Conservation (phyloP, 2,329 filamentous ascomycete species). For the Neoarthrinium moseri region DNA sequence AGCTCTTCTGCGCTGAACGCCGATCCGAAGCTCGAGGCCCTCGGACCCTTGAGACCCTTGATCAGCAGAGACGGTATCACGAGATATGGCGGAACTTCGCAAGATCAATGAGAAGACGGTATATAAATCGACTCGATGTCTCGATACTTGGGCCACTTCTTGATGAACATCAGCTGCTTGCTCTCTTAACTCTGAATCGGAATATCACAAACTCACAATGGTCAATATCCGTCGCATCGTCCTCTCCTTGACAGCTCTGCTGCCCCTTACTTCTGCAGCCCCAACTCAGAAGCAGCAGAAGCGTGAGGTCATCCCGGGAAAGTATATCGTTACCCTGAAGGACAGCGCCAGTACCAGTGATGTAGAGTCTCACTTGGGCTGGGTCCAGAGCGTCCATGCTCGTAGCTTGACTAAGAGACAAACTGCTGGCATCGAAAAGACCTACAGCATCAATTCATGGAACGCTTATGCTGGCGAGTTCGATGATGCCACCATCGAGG, state of each 20-base stretch:
- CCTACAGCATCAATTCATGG: conserved; percentile 39
- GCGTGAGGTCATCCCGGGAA: conserved; percentile 26
- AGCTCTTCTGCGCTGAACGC: neutral
- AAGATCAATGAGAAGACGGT: neutral
- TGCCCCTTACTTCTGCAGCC: conserved; percentile 25
- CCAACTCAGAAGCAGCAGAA: conserved; percentile 16
- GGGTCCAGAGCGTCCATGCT: conserved; percentile 32
- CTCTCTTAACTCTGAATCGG: neutral
- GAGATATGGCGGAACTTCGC: neutral
- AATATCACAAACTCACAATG: too few relatives aligned
- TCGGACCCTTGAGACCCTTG: conserved; percentile 2
- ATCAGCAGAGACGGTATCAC: neutral
- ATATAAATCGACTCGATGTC: neutral
- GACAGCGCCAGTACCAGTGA: conserved; percentile 22
- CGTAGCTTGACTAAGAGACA: conserved; percentile 34
- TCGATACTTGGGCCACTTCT: neutral
- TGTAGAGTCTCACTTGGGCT: conserved; percentile 33
- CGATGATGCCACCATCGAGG: conserved; percentile 37
- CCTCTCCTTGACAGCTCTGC: conserved; percentile 27
- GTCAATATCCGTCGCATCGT: conserved; percentile 25
- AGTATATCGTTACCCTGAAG: conserved; percentile 29
- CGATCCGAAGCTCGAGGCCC: conserved; percentile 5
- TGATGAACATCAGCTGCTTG: neutral
- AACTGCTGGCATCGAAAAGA: conserved; percentile 37
- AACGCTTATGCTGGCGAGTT: conserved; percentile 42